Evolutionary conservation across 2,329 filamentous ascomycete species (phyloP).

Genomic region (Colletotrichum kahawae): DNA sequence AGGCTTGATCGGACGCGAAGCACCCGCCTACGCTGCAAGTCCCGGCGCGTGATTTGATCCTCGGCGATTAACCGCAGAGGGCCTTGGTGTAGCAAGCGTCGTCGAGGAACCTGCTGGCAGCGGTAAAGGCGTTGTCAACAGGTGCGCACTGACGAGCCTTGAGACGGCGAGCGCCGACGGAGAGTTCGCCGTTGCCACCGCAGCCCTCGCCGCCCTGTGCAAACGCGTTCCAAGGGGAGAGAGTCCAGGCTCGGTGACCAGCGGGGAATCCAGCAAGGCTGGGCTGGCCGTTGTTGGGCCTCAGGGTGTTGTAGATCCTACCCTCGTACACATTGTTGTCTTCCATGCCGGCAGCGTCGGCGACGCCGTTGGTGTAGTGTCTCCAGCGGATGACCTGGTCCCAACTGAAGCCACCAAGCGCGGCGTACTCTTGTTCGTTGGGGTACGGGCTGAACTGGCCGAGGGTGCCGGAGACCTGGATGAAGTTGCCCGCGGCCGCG

Average conservation of each 20-base stretch:
- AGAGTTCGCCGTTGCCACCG: background rate
- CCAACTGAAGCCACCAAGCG: background rate
- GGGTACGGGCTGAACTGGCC: background rate
- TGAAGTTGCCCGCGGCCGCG: background rate
- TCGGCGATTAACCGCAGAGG: background rate
- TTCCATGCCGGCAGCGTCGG: background rate
- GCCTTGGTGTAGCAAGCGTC: background rate
- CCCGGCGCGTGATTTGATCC: background rate
- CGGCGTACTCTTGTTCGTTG: background rate
- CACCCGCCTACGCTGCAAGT: background rate
- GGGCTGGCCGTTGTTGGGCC: background rate
- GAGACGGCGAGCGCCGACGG: background rate
- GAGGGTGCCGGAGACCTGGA: background rate
- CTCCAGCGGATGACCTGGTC: background rate
- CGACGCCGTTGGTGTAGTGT: background rate
- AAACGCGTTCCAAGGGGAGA: background rate
- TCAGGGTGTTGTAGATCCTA: background rate
- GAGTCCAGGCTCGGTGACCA: background rate
- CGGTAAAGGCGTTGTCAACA: background rate
- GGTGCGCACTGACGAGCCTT: background rate
- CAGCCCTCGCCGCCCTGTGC: background rate
- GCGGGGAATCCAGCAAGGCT: background rate
- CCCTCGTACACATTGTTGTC: background rate
- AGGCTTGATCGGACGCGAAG: accelerated
- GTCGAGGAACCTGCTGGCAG: background rate